A percentile compares a stretch with the other conserved stretches of the same genome.
Evolutionary conservation across 768 basidiomycete species (phyloP).

Genomic region (Boletus vinaceobasis): DNA sequence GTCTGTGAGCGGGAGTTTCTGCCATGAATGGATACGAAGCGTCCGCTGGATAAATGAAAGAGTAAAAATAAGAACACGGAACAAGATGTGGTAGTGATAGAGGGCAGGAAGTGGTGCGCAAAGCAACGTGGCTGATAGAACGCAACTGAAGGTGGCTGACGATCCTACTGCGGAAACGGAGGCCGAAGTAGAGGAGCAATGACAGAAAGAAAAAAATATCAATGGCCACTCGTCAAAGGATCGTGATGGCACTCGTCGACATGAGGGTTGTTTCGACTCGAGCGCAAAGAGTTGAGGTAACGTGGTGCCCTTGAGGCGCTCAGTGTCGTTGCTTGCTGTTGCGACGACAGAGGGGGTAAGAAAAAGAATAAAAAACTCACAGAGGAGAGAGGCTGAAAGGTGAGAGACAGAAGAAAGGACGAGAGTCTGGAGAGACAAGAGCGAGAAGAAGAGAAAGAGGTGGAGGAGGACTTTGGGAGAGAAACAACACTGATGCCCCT

Average conservation of each 20-base stretch:
- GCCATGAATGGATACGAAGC: conserved; percentile 50
- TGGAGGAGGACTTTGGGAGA: conserved; percentile 35
- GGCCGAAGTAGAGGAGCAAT: background rate
- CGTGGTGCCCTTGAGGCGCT: conserved; percentile 32
- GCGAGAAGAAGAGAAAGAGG: conserved; percentile 30
- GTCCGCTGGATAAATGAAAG: conserved; percentile 10
- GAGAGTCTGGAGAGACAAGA: conserved; percentile 25
- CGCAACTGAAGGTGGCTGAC: conserved; percentile 38
- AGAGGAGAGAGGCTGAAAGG: conserved; percentile 7
- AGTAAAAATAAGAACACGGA: conserved; percentile 11
- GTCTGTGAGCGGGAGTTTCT: conserved; percentile 65
- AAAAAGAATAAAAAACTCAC: conserved; percentile 22
- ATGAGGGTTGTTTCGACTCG: background rate
- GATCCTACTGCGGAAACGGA: conserved; percentile 14
- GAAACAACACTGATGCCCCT: conserved; percentile 42
- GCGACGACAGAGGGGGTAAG: conserved; percentile 1
- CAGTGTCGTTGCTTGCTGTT: conserved; percentile 8
- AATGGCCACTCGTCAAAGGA: background rate
- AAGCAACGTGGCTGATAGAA: conserved; percentile 26
- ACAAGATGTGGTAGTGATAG: conserved; percentile 18
- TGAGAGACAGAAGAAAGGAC: conserved; percentile 13
- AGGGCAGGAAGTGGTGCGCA: conserved; percentile 31
- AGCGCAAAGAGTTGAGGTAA: conserved; percentile 11
- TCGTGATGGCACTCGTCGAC: conserved; percentile 4
- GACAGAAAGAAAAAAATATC: background rate